Conservation (phyloP, 768 basidiomycete genomes). For the Boletus tomentosulus region DNA sequence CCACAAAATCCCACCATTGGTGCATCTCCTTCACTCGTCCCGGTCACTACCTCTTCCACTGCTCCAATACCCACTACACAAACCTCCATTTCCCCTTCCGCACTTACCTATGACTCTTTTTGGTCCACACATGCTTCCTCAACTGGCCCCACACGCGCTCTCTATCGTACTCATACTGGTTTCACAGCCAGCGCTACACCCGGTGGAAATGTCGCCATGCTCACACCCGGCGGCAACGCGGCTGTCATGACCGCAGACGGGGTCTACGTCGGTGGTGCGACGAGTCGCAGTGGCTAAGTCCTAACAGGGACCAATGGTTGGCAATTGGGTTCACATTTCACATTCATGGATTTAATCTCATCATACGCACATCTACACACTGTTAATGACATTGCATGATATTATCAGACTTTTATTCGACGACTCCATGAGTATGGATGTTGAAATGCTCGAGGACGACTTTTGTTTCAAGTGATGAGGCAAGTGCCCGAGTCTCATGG, state of each 20-base stretch:
- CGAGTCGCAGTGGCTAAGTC: background rate
- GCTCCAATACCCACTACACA: conserved; percentile 4
- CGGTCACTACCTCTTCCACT: conserved; percentile 1
- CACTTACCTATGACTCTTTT: conserved; percentile 58
- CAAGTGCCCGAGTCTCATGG: background rate
- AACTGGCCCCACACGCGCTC: conserved; percentile 22
- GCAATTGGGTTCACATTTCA: background rate
- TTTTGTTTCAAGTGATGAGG: no score
- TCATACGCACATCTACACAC: conserved; percentile 17
- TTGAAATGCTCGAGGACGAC: background rate
- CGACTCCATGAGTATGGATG: background rate
- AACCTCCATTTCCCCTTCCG: conserved; percentile 16
- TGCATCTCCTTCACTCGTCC: background rate
- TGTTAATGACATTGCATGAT: conserved; percentile 11
- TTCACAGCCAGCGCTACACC: conserved; percentile 24
- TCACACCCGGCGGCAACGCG: conserved; percentile 29
- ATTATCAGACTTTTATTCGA: background rate
- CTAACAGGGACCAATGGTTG: background rate
- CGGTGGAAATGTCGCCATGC: conserved; percentile 29
- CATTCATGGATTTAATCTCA: conserved; percentile 25
- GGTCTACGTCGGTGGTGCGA: conserved; percentile 29
- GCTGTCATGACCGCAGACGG: conserved; percentile 32
- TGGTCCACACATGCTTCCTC: conserved; percentile 52
- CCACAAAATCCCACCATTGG: background rate
- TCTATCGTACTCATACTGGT: conserved; percentile 29